These are phyloP conservation scores for Barnettozyma sucrosica DNA, from an alignment of 805 yeast species.

Conservation along the genomic window DNA sequence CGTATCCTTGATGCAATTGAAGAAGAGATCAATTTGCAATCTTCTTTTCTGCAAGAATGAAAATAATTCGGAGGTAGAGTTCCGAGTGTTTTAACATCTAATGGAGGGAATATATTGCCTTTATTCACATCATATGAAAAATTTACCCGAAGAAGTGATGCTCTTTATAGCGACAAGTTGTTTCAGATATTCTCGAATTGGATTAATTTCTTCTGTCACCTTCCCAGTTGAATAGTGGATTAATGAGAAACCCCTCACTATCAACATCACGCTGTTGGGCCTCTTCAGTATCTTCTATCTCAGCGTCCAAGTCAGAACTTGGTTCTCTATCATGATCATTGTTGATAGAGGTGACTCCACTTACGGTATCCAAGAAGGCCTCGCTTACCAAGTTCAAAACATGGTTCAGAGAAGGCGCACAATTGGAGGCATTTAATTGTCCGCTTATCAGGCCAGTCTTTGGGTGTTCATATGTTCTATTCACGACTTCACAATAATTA, in stretches of 20 bases:
- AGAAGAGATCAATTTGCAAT: background rate
- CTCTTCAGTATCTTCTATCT: background rate
- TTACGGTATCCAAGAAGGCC: background rate
- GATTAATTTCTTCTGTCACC: background rate
- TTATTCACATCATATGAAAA: background rate
- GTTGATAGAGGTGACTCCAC: background rate
- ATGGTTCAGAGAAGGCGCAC: background rate
- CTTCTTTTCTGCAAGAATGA: background rate
- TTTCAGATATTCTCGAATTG: background rate
- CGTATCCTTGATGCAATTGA: background rate
- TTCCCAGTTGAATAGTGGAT: background rate
- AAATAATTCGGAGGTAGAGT: background rate
- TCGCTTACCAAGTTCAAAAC: background rate
- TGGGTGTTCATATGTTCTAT: background rate
- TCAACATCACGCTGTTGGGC: background rate
- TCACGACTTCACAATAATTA: background rate
- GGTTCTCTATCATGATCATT: background rate
- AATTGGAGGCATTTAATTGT: background rate
- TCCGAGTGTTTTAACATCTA: background rate
- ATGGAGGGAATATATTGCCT: background rate
- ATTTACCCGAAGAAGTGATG: background rate
- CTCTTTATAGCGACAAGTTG: constrained; percentile 1
- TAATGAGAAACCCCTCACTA: background rate
- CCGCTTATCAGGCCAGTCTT: background rate
- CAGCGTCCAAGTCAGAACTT: background rate